Evolutionary conservation across 2,329 filamentous ascomycete genomes (phyloP), one percentile per base, ranked within the genome.

Genomic region (Arthrobotrys entomopaga): DNA sequence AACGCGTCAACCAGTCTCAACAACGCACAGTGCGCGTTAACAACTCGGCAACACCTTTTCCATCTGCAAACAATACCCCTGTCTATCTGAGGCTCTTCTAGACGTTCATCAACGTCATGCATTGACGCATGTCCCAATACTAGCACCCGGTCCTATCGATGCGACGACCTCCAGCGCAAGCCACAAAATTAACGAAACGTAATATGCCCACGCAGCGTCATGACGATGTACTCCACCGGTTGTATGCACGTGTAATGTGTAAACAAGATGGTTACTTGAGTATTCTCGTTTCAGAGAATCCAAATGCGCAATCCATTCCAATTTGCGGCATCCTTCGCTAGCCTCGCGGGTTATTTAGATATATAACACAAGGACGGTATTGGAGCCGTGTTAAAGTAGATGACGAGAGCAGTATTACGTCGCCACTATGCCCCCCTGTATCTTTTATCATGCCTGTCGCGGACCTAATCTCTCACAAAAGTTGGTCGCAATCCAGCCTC

Each of bases 401-500:
- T 59, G 56, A 59, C 56, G 56, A 59, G 16, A 22, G 16, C 38
- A 15, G 16, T 56, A 57, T 70, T 57, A 70, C 65, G 65, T 70
- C 50, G 56, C 29, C 29, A 34, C 42, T 48, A 56, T 20, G n/a
- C 11, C 40, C 34, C 34, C 42, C n/a, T 59, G 40, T 49, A 60
- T 61, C 60, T 53, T 69, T 24, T 42, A 40, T 29, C 46, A 29
- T 48, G 34, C 7, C 22, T 22, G 29, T 34, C 15, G 65, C 65
- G 61, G 65, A 69, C 56, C 42, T 61, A 60, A 61, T 61, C 20
- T n/a, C 29, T 13, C 65, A 43, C n/a, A n/a, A n/a, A n/a, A 61
- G 43, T 54, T 48, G 56, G 46, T 46, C 53, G 65, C 65, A 22
- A 53, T 38, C 65, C 58, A 60, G 65, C 56, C 56, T 61, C 57